These are phyloP conservation scores for Salix viminalis DNA, from an alignment of 345 rosid genomes.

Conservation along the genomic window DNA sequence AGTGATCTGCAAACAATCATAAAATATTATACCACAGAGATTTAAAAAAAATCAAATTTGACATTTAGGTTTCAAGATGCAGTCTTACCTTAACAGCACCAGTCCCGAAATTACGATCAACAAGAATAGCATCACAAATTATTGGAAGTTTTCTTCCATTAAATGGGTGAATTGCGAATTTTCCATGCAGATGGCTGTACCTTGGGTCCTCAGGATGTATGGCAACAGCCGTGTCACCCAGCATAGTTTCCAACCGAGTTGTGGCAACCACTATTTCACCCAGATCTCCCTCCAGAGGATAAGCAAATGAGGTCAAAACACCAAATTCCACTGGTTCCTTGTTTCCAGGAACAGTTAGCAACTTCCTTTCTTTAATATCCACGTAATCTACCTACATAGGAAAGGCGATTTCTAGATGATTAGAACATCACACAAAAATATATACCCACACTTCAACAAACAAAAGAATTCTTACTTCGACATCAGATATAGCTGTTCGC, in stretches of 20 bases:
- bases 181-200: conserved; percentile 83
- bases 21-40: not conserved
- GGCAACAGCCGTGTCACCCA: conserved; percentile 95
- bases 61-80: conserved; percentile 9
- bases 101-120: conserved; percentile 88
- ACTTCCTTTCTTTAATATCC: conserved; percentile 68
- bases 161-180: conserved; percentile 83
- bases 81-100: conserved; percentile 86
- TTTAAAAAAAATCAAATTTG: not conserved
- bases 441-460: not conserved
- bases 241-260: conserved; percentile 96
- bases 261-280: conserved; percentile 97
- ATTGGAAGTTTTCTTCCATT: conserved; percentile 81
- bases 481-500: conserved; percentile 83
- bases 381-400: conserved; percentile 68
- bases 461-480: conserved; percentile 53
- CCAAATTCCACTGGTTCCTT: conserved; percentile 91
- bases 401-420: conserved; percentile 20
- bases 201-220: conserved; percentile 84
- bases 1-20: conserved; percentile 61
- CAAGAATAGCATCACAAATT: conserved; percentile 71
- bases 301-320: conserved; percentile 81
- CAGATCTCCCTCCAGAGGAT: conserved; percentile 68
- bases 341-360: conserved; percentile 69
- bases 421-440: conserved; percentile 9